Evolutionary conservation across 1,284 basidiomycete genomes (phyloP), one percentile per base, ranked within the genome.

Genomic region (Leccinum huronense): DNA sequence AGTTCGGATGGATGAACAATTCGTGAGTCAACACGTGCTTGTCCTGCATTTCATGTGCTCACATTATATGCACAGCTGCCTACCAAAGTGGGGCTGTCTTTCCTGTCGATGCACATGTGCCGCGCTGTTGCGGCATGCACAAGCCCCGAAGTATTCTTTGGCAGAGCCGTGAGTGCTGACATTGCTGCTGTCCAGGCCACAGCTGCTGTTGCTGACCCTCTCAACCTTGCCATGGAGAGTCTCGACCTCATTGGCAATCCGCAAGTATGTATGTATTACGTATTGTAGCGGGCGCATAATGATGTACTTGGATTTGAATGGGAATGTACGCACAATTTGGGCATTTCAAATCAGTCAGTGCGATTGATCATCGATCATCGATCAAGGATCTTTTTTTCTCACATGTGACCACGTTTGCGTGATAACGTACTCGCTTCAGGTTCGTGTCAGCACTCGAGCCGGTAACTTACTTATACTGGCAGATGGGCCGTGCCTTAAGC

Each of bases 71-170:
- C 65, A 51, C 71, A 94, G 92, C 96, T 71, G 93, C 94, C 63
- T 94, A 95, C 80, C 94, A 97, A 27, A 80, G 90, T 97, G 59
- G 97, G 97, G 30, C 79, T 98, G 45, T 92, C 94, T n/a, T 97
- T 96, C 85, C 80, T 99, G 67, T 94, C 94, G 9, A 90, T 84
- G 33, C 93, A 95, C 74, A 97, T 97, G 93, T 87, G 96, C 33
- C 90, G 97, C 56, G 97, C 97, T 2, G 90, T 98, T 19, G 91
- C 95, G 2, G 89, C 94, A 6, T 95, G 95, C 77, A 95, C 93
- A 9, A 93, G 92, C 66, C 94, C 94, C 1, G 94, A 96, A 73
- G 86, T 93, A 30, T 94, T 95, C 84, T 97, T 96, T 73, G 84
- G 86, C 63, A 76, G 79, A 42, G 76, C 76, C 5, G 78, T 78